Evolutionary conservation across 2,329 filamentous ascomycete species (phyloP), one percentile per base, ranked within the genome.

Genomic region (Cercospora sp.): DNA sequence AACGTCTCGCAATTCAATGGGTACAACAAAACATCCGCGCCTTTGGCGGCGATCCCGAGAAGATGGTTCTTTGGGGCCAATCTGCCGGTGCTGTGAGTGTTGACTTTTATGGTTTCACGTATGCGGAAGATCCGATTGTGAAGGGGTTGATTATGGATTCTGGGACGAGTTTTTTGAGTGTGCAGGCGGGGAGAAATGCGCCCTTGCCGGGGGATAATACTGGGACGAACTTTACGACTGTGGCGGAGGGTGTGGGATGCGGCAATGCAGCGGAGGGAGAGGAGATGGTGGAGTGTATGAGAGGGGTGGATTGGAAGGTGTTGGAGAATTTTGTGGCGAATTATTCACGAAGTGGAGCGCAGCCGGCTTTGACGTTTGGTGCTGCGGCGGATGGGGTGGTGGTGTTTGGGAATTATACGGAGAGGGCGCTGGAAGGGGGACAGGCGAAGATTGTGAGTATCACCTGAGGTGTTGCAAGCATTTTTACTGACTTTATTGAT

Each of bases 1-100:
- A 88, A 71, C 80, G 86, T 1, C 71, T 81, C 13, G 84, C 83
- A 0, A 73, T 87, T 0, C 82, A 86, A 74, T 87, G 85, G 85
- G 75, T 85, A 0, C 78, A 78, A 3, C 78, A 82, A 53, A 86
- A 87, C 72, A 83, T 87, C 26, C 80, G 73, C 8, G 75, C 76
- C 0, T 88, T 88, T 69, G 84, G 84, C 18, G 86, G 86, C 16
- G 82, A 76, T 40, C 66, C 74, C 0, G 57, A 58, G 1, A 59
- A 61, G 8, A 75, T 78, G 42, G 69, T 70, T 7, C 59, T 77
- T 30, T 77, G 72, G 64, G 76, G 76, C 0, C 72, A 78, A 62
- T 74, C 72, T 2, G 74, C 75, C 3, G 76, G 76, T 3, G 71
- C 68, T 1, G 65, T 68, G 10, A 73, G 75, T 3, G 69, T 75